Conservation (phyloP, 257 asterid species). For the Rauvolfia tetraphylla region DNA sequence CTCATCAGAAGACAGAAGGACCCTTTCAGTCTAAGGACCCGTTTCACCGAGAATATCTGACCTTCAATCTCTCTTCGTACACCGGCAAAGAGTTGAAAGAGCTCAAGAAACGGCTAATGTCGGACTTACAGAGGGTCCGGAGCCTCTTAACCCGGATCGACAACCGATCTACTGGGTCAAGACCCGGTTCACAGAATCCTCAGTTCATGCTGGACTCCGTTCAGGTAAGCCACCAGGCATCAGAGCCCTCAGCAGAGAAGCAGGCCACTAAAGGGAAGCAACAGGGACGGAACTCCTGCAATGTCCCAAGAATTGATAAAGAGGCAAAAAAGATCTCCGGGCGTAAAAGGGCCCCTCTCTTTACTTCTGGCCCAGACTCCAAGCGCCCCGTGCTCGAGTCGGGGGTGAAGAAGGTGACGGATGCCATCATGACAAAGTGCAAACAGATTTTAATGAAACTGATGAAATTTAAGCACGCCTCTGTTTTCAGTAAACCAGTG, state of each 20-base stretch:
- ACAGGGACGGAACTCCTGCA: not conserved
- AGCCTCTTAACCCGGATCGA: conserved; percentile 18
- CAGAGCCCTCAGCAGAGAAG: conserved; percentile 1
- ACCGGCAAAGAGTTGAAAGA: conserved; percentile 20
- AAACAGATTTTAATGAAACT: conserved; percentile 21
- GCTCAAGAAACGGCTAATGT: conserved; percentile 21
- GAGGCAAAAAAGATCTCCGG: conserved; percentile 13
- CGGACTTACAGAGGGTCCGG: conserved; percentile 27
- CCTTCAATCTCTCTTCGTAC: conserved; percentile 23
- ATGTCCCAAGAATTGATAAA: not conserved
- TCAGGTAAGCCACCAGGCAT: not conserved
- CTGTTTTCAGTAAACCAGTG: conserved; percentile 28
- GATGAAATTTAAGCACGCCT: conserved; percentile 20
- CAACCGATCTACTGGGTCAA: not conserved
- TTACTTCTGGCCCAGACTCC: not conserved
- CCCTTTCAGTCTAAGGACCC: not conserved
- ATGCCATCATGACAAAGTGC: conserved; percentile 24
- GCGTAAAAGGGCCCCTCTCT: conserved; percentile 14
- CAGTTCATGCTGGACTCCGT: not conserved
- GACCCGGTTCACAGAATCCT: not conserved
- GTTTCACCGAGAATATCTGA: conserved; percentile 20
- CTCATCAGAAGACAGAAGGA: not conserved
- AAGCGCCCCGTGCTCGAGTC: conserved; percentile 8
- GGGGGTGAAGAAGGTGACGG: conserved; percentile 7
- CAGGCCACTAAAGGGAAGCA: not conserved